Conservation (phyloP, 805 yeast species). For the Candida odintsovae region DNA sequence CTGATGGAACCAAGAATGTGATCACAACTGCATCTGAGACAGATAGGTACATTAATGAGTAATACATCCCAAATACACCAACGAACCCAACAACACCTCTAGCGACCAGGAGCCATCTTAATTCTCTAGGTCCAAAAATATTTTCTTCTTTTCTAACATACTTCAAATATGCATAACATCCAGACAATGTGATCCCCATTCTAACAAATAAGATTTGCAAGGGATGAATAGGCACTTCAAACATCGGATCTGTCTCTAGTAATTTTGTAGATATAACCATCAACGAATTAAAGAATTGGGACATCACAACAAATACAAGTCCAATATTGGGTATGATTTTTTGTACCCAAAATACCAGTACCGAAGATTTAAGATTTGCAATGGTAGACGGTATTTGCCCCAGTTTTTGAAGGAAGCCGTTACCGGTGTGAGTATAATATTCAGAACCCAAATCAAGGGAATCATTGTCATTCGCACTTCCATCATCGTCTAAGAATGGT, state of each 20-base stretch:
- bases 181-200: slow-evolving; percentile 63
- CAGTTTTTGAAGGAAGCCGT: not conserved
- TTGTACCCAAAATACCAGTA: not conserved
- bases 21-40: slow-evolving; percentile 79
- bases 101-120: slow-evolving; percentile 45
- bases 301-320: slow-evolving; percentile 45
- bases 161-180: slow-evolving; percentile 53
- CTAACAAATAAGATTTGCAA: slow-evolving; percentile 72
- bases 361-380: not conserved
- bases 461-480: slow-evolving; percentile 1
- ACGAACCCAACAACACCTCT: slow-evolving; percentile 73
- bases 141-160: slow-evolving; percentile 48
- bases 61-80: slow-evolving; percentile 79
- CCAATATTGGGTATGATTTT: slow-evolving; percentile 37
- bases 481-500: slow-evolving; percentile 1
- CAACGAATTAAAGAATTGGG: slow-evolving; percentile 70
- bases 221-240: slow-evolving; percentile 62
- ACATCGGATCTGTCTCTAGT: slow-evolving; percentile 59
- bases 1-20: slow-evolving; percentile 70
- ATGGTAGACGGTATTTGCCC: not conserved
- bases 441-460: not conserved
- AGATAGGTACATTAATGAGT: slow-evolving; percentile 63
- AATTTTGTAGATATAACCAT: slow-evolving; percentile 75
- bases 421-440: not conserved
- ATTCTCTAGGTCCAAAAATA: slow-evolving; percentile 63